phyloP scores from a whole-genome alignment of 805 yeast species.

The Candida fluviatilis region DNA sequence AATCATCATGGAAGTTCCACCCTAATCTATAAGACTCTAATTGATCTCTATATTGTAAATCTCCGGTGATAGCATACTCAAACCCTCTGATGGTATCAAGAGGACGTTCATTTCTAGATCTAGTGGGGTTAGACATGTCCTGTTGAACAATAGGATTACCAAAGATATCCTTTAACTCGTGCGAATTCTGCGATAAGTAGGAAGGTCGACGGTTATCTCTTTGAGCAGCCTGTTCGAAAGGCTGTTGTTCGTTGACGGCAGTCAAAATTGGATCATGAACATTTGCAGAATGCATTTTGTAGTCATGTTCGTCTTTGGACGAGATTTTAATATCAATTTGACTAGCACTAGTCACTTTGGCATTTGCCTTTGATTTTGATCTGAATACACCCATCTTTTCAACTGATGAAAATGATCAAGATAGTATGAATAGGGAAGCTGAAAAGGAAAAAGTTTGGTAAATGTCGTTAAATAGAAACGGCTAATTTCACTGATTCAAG shows the following conservation, averaged over 20 bases:
- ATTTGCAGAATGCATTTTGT: conserved; percentile 62
- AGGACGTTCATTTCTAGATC: conserved; percentile 94
- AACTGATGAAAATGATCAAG: conserved; percentile 1
- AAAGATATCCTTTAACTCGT: conserved; percentile 71
- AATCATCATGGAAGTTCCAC: conserved; percentile 82
- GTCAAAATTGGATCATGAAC: conserved; percentile 81
- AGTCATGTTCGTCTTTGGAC: conserved; percentile 29
- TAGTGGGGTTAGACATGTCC: conserved; percentile 89
- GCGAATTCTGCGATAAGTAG: conserved; percentile 44
- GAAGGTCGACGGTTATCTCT: conserved; percentile 36
- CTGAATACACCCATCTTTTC: conserved; percentile 28
- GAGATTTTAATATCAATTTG: conserved; percentile 24
- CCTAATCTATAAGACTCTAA: conserved; percentile 77
- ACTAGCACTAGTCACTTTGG: conserved; percentile 1
- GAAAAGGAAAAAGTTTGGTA: too few relatives aligned
- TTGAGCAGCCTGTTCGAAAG: conserved; percentile 65
- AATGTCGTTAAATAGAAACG: too few relatives aligned
- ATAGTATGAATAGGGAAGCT: too few relatives aligned
- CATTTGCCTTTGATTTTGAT: conserved; percentile 18
- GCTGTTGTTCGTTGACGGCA: conserved; percentile 95
- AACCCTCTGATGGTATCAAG: conserved; percentile 91
- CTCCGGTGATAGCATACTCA: conserved; percentile 94
- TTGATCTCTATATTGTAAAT: conserved; percentile 70
- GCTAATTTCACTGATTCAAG: too few relatives aligned
- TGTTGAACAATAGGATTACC: conserved; percentile 77